Base-by-base conservation (phyloP, 2,329 filamentous ascomycete genomes). In the Sarocladium brachiariae region DNA sequence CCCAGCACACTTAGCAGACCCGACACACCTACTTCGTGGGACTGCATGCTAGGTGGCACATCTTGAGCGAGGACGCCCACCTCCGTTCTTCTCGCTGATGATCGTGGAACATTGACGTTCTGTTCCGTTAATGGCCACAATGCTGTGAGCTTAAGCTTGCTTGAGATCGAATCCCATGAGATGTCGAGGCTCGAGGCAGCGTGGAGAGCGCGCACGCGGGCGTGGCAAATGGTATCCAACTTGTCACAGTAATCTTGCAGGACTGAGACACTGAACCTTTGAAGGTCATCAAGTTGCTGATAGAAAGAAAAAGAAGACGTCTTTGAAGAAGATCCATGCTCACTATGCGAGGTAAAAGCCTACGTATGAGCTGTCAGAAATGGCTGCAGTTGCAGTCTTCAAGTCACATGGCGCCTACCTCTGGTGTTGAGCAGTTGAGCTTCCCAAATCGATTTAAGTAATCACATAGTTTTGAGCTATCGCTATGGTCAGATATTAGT, bases 1-100 rank as follows among this genome's bases (percentile, higher is more conserved):
- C 89, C 88, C 0, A 96, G 69, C 2, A 95, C 86, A 0, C 83
- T 85, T 49, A 96, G 70, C 50, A 90, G 78, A 2, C 92, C 92
- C 4, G 84, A 83, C 34, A 96, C 75, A 33, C 85, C 86, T 11
- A 96, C 68, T 56, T 96, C 88, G 63, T 91, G 81, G 0, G 80
- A 70, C 52, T 89, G 82, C 13, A 80, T 72, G 21, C 70, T 73
- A 4, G 72, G 67, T 13, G 84, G 76, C 3, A 72, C 70, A 56
- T 90, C 84, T 10, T 77, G 72, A 5, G 80, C 81, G 52, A 97
- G 70, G 37, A 96, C 77, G 14, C 92, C 92, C 18, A 96, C 80
- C 64, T 97, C 92, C 4, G 89, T 77, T 45, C 85, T 79, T 45
- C 81, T 73, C 1, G 69, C 62, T 1, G 66, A 58, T 7, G 68